These are phyloP conservation scores for Colletotrichum sublineola DNA, from an alignment of 2,329 filamentous ascomycete genomes.

Conservation along the genomic window DNA sequence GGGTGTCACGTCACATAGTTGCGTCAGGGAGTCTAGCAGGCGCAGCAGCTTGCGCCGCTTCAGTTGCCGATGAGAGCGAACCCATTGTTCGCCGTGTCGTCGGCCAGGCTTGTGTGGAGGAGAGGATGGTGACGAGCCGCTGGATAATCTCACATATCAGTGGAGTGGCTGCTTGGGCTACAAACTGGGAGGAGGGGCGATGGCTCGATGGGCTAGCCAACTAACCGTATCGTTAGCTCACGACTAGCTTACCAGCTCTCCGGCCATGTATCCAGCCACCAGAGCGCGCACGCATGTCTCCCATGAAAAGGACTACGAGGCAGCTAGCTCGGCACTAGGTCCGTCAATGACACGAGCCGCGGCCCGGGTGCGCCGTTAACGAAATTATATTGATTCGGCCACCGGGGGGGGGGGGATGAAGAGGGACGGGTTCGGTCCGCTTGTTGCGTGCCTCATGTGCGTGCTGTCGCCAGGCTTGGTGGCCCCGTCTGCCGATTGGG, in stretches of 20 bases:
- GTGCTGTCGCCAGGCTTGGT: background rate
- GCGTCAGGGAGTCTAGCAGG: background rate
- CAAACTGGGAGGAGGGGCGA: background rate
- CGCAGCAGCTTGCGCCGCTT: background rate
- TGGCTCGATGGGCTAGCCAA: background rate
- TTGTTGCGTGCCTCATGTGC: background rate
- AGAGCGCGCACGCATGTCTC: background rate
- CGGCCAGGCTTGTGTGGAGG: too few relatives aligned
- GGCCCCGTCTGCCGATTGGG: background rate
- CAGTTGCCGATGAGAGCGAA: background rate
- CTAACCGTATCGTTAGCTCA: background rate
- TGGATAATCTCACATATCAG: background rate
- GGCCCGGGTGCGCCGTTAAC: slow-evolving; percentile 11
- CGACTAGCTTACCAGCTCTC: background rate
- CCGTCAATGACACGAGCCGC: slow-evolving; percentile 4
- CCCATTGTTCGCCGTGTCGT: background rate
- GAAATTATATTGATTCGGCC: background rate
- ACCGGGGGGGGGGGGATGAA: background rate
- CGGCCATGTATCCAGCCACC: background rate
- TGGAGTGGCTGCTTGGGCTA: background rate
- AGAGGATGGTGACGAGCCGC: background rate
- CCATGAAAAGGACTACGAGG: background rate
- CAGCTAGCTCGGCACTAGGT: slow-evolving; percentile 6
- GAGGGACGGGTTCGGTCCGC: background rate
- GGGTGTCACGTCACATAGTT: background rate